Evolutionary conservation across 2,329 filamentous ascomycete genomes (phyloP).

Genomic region (Raffaelea ambrosiae): DNA sequence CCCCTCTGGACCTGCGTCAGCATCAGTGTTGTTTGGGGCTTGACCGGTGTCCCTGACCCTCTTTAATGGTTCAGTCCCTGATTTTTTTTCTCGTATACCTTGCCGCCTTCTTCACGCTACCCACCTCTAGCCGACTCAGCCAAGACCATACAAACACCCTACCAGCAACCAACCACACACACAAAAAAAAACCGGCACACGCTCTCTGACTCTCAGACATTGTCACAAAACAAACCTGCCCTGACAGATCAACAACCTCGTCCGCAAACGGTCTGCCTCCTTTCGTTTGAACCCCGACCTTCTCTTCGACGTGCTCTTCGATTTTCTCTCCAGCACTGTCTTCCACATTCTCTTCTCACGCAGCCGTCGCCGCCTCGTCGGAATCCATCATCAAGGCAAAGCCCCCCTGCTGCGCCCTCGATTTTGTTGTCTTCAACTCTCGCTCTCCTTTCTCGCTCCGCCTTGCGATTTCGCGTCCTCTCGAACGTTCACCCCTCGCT

Average conservation of each 20-base stretch:
- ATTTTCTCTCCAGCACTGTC: no score
- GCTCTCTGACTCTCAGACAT: neutral
- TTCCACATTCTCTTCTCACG: no score
- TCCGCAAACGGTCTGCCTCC: no score
- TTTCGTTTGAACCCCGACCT: no score
- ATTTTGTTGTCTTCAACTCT: neutral
- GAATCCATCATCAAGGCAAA: no score
- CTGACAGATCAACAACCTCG: no score
- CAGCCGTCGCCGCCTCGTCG: no score
- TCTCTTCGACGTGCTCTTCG: no score
- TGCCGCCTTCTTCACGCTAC: neutral
- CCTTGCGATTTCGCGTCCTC: neutral
- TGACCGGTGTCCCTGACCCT: neutral
- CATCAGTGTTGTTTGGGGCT: neutral
- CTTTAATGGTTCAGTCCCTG: neutral
- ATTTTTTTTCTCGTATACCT: neutral
- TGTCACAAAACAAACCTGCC: neutral
- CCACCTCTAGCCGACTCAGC: no score
- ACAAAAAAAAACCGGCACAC: neutral
- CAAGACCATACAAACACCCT: neutral
- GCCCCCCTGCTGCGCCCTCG: no score
- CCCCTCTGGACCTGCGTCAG: neutral
- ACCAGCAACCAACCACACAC: neutral
- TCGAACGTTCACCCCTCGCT: neutral
- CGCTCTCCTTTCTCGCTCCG: neutral